Evolutionary conservation across 2,329 filamentous ascomycete species (phyloP).

Genomic region (Colletotrichum sp.): DNA sequence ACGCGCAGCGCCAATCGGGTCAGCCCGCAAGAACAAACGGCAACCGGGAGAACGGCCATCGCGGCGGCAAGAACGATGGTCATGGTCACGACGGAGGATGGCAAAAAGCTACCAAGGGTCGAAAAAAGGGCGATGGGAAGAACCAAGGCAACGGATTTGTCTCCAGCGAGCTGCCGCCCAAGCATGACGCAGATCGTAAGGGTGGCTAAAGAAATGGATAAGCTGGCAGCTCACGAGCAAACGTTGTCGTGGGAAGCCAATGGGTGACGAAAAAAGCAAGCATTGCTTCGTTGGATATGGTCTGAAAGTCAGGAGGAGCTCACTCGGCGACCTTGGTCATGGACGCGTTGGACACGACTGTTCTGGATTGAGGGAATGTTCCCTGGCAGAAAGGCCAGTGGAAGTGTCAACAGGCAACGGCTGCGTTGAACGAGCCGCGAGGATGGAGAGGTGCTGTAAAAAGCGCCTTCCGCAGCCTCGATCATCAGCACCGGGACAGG

Average conservation of each 20-base stretch:
- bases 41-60: constrained; percentile 57
- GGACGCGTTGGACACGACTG: constrained; percentile 10
- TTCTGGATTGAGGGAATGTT: constrained; percentile 8
- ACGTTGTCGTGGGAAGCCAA: too few species aligned
- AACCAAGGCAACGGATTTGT: constrained; percentile 42
- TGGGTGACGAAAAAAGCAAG: not conserved
- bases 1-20: constrained; percentile 29
- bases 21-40: constrained; percentile 42
- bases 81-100: constrained; percentile 51
- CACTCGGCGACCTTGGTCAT: not conserved
- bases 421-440: not conserved
- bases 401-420: not conserved
- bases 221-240: not conserved
- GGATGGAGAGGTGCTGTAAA: constrained; percentile 1
- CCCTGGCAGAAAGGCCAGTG: not conserved
- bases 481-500: not conserved
- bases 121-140: constrained; percentile 59
- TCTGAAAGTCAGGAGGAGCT: not conserved
- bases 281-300: constrained; percentile 16
- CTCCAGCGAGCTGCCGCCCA: constrained; percentile 58
- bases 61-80: constrained; percentile 60
- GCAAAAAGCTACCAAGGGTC: constrained; percentile 63
- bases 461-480: not conserved
- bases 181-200: constrained; percentile 65
- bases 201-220: constrained; percentile 53